Evolutionary conservation across 805 yeast genomes (phyloP).

Genomic region (Saturnispora silvae): DNA sequence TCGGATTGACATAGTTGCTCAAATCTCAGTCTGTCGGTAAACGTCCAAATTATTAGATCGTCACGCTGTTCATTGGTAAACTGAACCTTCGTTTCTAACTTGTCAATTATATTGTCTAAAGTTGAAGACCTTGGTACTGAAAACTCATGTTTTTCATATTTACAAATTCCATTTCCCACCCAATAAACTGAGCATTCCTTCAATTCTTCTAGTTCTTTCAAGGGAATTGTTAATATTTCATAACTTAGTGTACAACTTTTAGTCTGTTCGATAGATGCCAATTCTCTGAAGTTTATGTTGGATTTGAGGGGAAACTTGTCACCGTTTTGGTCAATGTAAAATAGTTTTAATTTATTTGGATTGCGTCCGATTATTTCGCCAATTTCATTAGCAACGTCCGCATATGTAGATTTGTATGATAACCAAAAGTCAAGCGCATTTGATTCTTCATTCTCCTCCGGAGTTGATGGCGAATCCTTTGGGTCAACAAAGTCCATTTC

Average conservation of each 20-base stretch:
- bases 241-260: constrained; percentile 45
- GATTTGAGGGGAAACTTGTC: constrained; percentile 45
- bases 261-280: constrained; percentile 33
- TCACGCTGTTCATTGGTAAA: constrained; percentile 37
- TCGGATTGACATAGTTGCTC: constrained; percentile 26
- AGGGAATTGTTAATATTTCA: constrained; percentile 65
- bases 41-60: constrained; percentile 49
- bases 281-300: constrained; percentile 24
- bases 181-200: constrained; percentile 55
- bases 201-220: constrained; percentile 71
- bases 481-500: constrained; percentile 39
- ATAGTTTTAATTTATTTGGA: constrained; percentile 55
- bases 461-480: constrained; percentile 14
- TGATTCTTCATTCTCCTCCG: background rate
- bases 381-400: constrained; percentile 50
- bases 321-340: constrained; percentile 40
- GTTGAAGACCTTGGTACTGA: constrained; percentile 55
- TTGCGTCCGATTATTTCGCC: constrained; percentile 44
- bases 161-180: constrained; percentile 63
- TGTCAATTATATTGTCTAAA: constrained; percentile 42
- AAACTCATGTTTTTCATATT: constrained; percentile 58
- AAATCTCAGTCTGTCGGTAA: constrained; percentile 24
- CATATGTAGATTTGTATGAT: constrained; percentile 47
- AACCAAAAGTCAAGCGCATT: constrained; percentile 57
- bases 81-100: constrained; percentile 44